Evolutionary conservation across 2,329 filamentous ascomycete genomes (phyloP).

Genomic region (Claviceps purpurea): DNA sequence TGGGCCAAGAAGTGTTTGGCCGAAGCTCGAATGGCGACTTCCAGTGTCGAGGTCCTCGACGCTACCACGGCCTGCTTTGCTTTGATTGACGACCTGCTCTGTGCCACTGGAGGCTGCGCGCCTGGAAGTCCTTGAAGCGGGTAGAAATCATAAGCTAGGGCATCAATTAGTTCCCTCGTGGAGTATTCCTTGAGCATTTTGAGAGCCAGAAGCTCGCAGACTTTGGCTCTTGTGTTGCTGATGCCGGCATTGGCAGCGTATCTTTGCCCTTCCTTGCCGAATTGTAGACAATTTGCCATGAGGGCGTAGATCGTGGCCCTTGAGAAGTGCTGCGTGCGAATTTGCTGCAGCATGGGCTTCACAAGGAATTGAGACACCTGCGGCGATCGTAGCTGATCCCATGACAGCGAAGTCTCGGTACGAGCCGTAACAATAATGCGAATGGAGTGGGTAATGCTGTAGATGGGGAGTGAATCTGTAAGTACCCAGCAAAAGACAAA

Average conservation of each 20-base stretch:
- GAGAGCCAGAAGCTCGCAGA: conserved; percentile 83
- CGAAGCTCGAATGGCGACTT: conserved; percentile 84
- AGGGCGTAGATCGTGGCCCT: conserved; percentile 78
- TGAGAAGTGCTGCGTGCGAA: conserved; percentile 70
- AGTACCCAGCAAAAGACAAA: background rate
- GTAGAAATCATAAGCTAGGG: conserved; percentile 88
- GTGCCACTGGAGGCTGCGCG: conserved; percentile 22
- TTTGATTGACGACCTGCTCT: conserved; percentile 21
- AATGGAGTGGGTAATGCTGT: conserved; percentile 81
- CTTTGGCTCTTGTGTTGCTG: conserved; percentile 70
- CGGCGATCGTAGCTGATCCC: conserved; percentile 91
- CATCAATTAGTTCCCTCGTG: conserved; percentile 83
- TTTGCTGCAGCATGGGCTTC: conserved; percentile 88
- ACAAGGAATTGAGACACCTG: conserved; percentile 92
- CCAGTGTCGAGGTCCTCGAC: conserved; percentile 76
- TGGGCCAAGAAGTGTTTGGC: conserved; percentile 88
- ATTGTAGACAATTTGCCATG: conserved; percentile 89
- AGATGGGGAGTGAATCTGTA: conserved; percentile 71
- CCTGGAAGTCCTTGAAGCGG: conserved; percentile 68
- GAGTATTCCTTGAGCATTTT: conserved; percentile 81
- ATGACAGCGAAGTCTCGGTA: conserved; percentile 84
- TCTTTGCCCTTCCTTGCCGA: conserved; percentile 71
- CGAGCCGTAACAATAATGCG: conserved; percentile 70
- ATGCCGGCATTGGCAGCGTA: conserved; percentile 76
- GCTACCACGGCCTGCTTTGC: conserved; percentile 39